phyloP scores from a whole-genome alignment of 2,329 filamentous ascomycete species.

The Penicillium sp. region DNA sequence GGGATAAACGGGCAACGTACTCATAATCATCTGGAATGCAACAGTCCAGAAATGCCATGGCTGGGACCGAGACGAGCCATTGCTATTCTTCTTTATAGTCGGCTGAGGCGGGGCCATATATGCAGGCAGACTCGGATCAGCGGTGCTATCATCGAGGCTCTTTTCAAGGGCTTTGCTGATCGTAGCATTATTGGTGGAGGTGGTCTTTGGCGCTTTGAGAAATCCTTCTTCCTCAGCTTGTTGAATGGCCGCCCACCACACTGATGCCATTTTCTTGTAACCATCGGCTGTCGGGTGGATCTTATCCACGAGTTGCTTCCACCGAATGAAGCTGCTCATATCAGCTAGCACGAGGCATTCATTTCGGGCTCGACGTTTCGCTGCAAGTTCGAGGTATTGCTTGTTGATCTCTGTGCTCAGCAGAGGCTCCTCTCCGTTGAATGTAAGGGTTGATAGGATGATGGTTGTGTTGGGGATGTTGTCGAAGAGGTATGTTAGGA shows the following conservation, averaged over 20 bases:
- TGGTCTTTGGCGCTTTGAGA: neutral
- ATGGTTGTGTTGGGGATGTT: slow-evolving; percentile 27
- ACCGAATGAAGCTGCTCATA: slow-evolving; percentile 23
- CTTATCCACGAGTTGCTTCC: slow-evolving; percentile 18
- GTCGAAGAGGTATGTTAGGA: slow-evolving; percentile 26
- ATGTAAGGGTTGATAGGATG: slow-evolving; percentile 35
- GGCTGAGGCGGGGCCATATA: slow-evolving; percentile 10
- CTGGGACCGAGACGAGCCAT: neutral
- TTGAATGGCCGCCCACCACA: slow-evolving; percentile 28
- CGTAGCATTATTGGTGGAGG: neutral
- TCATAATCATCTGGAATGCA: neutral
- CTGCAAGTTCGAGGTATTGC: slow-evolving; percentile 26
- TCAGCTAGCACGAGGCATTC: slow-evolving; percentile 27
- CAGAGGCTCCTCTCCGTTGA: slow-evolving; percentile 12
- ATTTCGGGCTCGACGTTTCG: slow-evolving; percentile 16
- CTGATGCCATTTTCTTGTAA: slow-evolving; percentile 27
- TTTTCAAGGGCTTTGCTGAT: slow-evolving; percentile 4
- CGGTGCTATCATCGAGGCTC: slow-evolving; percentile 9
- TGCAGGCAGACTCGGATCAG: slow-evolving; percentile 4
- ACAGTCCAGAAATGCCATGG: neutral
- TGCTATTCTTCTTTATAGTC: neutral
- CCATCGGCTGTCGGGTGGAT: slow-evolving; percentile 25
- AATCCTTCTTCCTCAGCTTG: slow-evolving; percentile 15
- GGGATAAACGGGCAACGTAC: neutral
- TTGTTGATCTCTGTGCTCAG: slow-evolving; percentile 17